phyloP scores from a whole-genome alignment of 78 protist species.

The Emiliania huxleyi region DNA sequence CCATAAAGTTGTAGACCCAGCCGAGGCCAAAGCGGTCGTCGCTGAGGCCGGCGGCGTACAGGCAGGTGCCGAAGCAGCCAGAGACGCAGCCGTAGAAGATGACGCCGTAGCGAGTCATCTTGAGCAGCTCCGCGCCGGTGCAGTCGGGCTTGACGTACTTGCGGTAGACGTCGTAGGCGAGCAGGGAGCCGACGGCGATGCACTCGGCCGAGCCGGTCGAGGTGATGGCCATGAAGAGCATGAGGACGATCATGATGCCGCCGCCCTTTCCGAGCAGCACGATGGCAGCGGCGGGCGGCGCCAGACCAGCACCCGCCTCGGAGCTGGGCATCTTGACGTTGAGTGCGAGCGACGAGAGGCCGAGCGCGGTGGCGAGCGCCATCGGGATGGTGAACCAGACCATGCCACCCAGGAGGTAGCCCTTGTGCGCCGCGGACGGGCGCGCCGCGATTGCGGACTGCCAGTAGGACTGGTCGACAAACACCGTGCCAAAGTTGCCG shows the following conservation, averaged over 20 bases:
- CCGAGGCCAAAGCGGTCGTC: too few relatives aligned
- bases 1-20: too few relatives aligned
- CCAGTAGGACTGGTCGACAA: constrained; percentile 55
- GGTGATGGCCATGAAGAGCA: constrained; percentile 44
- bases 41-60: too few relatives aligned
- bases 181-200: constrained; percentile 23
- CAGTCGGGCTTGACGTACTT: background rate
- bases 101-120: too few relatives aligned
- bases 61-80: too few relatives aligned
- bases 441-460: constrained; percentile 42
- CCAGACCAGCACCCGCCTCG: background rate
- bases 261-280: constrained; percentile 29
- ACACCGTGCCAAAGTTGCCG: constrained; percentile 41
- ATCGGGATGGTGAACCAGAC: constrained; percentile 41
- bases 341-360: constrained; percentile 38
- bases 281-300: background rate
- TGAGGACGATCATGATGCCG: background rate
- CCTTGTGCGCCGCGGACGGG: constrained; percentile 15
- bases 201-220: constrained; percentile 33
- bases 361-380: constrained; percentile 41
- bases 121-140: constrained; percentile 10
- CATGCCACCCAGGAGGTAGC: constrained; percentile 43
- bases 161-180: constrained; percentile 44
- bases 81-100: too few relatives aligned
- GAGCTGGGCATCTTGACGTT: background rate